These are phyloP conservation scores for Papiliotrema fonsecae DNA, from an alignment of 1,284 basidiomycete genomes.

Conservation along the genomic window DNA sequence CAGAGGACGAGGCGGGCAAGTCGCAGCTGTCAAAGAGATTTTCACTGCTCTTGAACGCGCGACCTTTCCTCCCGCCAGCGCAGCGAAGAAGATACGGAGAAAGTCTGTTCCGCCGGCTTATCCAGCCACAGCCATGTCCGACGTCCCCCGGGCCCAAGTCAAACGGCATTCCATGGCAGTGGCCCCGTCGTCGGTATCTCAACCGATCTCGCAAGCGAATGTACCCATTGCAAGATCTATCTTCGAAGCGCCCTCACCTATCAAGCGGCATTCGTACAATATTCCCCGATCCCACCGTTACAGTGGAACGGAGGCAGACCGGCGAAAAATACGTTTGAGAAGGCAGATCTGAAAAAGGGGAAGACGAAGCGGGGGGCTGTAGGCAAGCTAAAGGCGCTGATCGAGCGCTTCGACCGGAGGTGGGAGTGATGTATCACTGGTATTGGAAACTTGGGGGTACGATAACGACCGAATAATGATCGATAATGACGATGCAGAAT, in stretches of 20 bases:
- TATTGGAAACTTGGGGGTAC: no score
- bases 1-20: slow-evolving; percentile 4
- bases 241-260: neutral
- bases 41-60: slow-evolving; percentile 1
- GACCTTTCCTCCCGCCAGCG: neutral
- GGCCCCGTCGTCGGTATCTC: neutral
- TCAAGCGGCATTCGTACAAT: neutral
- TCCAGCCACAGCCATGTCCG: neutral
- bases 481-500: no score
- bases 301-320: neutral
- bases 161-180: neutral
- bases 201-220: neutral
- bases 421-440: neutral
- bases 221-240: neutral
- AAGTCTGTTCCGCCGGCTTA: neutral
- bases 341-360: neutral
- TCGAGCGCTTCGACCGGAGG: slow-evolving; percentile 5
- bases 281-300: neutral
- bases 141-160: neutral
- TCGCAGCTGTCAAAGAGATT: slow-evolving; percentile 1
- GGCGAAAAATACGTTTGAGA: neutral
- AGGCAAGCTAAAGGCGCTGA: slow-evolving; percentile 3
- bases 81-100: neutral
- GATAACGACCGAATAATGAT: no score
- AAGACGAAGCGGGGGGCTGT: neutral